These are phyloP conservation scores for Wickerhamomyces alni DNA, from an alignment of 805 yeast species.

Conservation along the genomic window DNA sequence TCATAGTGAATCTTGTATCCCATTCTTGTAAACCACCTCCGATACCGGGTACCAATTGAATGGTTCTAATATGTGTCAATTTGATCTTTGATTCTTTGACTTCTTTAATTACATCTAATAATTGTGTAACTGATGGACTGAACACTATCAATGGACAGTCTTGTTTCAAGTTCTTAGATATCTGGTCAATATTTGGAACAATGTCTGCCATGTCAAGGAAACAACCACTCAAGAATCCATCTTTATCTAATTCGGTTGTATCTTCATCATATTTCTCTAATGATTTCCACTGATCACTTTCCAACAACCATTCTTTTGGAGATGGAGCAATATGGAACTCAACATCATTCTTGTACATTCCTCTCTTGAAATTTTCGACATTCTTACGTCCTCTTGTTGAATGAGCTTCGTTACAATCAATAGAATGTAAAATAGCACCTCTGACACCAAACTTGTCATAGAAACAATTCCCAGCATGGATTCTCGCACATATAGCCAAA, in stretches of 20 bases:
- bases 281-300: conserved; percentile 20
- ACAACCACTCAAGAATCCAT: conserved; percentile 34
- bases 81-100: conserved; percentile 27
- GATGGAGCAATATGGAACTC: conserved; percentile 37
- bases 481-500: conserved; percentile 33
- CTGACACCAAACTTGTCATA: conserved; percentile 23
- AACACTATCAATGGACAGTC: conserved; percentile 40
- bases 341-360: conserved; percentile 38
- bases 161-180: conserved; percentile 30
- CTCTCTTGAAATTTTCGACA: conserved; percentile 33
- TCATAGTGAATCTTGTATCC: conserved; percentile 37
- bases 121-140: conserved; percentile 44
- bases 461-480: conserved; percentile 40
- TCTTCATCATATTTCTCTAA: conserved; percentile 11
- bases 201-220: conserved; percentile 44
- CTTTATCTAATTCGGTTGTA: conserved; percentile 15
- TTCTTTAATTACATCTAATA: conserved; percentile 32
- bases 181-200: conserved; percentile 26
- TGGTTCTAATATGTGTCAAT: conserved; percentile 31
- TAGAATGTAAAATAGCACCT: conserved; percentile 41
- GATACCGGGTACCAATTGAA: conserved; percentile 40
- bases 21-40: conserved; percentile 49
- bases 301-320: conserved; percentile 35
- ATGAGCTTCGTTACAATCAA: conserved; percentile 36
- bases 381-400: conserved; percentile 36